Percentiles rank a stretch among this genome's conserved stretches.
Evolutionary conservation across 23 red algal species (phyloP).

Genomic region (Cyanidiococcus yangmingshanensis): DNA sequence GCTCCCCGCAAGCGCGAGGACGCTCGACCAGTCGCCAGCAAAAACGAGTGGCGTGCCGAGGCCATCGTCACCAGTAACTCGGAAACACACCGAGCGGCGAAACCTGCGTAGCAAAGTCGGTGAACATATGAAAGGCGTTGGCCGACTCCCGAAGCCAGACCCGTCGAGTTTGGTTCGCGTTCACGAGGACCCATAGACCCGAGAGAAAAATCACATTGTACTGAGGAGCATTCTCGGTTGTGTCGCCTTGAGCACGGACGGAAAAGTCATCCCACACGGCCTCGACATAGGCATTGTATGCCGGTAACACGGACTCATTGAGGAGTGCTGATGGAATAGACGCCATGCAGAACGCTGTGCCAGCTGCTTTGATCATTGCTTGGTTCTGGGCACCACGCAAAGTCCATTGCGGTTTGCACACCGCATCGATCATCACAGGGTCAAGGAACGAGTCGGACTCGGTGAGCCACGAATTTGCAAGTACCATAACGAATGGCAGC

Average conservation of each 20-base stretch:
- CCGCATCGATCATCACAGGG: not conserved
- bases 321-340: not conserved
- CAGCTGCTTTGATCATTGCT: not conserved
- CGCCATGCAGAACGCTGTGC: conserved; percentile 4
- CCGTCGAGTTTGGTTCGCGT: not conserved
- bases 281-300: not conserved
- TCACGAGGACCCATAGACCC: not conserved
- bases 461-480: not conserved
- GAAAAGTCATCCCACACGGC: conserved; percentile 16
- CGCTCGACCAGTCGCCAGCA: conserved; percentile 12
- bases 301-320: not conserved
- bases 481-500: not conserved
- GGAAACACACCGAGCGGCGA: not conserved
- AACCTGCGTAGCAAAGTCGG: not conserved
- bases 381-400: conserved; percentile 18
- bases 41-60: conserved; percentile 19
- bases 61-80: conserved; percentile 19
- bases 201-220: conserved; percentile 14
- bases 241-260: conserved; percentile 5
- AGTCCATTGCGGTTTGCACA: conserved; percentile 2
- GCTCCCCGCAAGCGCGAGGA: not conserved
- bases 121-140: not conserved
- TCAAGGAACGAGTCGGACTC: not conserved
- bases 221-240: conserved; percentile 18
- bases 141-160: not conserved